These are phyloP conservation scores for Verticillium alfalfae DNA, from an alignment of 2,329 filamentous ascomycete species.

Conservation along the genomic window DNA sequence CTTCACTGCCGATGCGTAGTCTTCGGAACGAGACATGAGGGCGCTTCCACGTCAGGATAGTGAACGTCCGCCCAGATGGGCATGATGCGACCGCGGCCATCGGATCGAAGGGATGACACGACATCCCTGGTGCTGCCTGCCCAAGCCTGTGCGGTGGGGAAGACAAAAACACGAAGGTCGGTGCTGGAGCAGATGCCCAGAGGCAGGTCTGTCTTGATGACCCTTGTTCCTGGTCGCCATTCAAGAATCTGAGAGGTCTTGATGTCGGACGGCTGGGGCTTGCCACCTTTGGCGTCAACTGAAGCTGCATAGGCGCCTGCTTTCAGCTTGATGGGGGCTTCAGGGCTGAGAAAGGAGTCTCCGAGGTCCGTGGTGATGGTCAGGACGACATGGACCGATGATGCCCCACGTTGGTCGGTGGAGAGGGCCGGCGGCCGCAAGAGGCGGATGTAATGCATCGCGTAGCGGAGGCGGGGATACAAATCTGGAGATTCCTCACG, in stretches of 20 bases:
- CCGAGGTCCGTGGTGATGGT: conserved; percentile 54
- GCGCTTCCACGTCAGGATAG: not conserved
- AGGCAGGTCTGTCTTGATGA: conserved; percentile 27
- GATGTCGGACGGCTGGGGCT: conserved; percentile 16
- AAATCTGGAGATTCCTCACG: not conserved
- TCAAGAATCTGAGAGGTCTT: conserved; percentile 19
- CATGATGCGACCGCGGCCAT: conserved; percentile 31
- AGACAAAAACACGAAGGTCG: conserved; percentile 1
- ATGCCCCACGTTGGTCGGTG: conserved; percentile 12
- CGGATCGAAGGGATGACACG: not conserved
- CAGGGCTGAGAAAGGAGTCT: conserved; percentile 46
- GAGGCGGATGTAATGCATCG: conserved; percentile 55
- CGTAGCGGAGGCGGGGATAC: not conserved
- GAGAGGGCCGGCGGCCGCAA: conserved; percentile 39
- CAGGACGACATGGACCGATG: conserved; percentile 37
- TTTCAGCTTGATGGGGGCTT: conserved; percentile 35
- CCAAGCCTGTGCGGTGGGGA: conserved; percentile 1
- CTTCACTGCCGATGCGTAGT: conserved; percentile 18
- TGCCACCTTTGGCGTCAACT: conserved; percentile 11
- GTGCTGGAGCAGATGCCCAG: conserved; percentile 3
- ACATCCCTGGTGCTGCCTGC: conserved; percentile 1
- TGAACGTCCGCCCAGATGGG: conserved; percentile 33
- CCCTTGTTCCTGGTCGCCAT: conserved; percentile 26
- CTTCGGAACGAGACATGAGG: conserved; percentile 22
- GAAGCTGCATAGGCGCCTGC: conserved; percentile 21